Percentiles rank a stretch among this genome's conserved stretches.
phyloP scores from a whole-genome alignment of 129 eudicot genomes.

The Cynara cardunculus region DNA sequence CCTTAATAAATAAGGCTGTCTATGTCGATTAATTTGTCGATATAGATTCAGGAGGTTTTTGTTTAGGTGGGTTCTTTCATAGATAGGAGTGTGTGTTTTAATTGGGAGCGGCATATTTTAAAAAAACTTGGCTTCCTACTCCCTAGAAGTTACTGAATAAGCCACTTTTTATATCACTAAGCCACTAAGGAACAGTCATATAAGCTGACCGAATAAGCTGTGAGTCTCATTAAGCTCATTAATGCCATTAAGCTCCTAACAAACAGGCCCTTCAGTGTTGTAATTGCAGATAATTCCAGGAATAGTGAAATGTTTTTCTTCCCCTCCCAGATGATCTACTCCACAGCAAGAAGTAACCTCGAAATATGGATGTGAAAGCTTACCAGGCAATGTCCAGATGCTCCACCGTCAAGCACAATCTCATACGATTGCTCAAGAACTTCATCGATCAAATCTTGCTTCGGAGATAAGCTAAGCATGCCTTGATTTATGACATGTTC shows the following conservation, averaged over 20 bases:
- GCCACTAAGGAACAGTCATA: not conserved
- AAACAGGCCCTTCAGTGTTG: not conserved
- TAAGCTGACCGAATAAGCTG: not conserved
- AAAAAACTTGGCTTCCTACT: not conserved
- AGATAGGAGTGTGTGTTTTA: not conserved
- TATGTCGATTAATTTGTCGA: no score
- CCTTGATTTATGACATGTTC: conserved; percentile 64
- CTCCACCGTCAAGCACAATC: conserved; percentile 66
- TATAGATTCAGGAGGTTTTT: not conserved
- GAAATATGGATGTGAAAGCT: conserved; percentile 5
- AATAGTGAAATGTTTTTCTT: not conserved
- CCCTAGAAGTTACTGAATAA: not conserved
- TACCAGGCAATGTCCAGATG: conserved; percentile 74
- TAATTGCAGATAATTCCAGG: not conserved
- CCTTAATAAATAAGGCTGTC: no score
- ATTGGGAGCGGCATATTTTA: not conserved
- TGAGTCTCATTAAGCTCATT: not conserved
- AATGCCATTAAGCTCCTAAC: not conserved
- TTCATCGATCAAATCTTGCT: conserved; percentile 60
- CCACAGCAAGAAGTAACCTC: conserved; percentile 1
- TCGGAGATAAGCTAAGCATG: conserved; percentile 48
- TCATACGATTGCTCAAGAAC: conserved; percentile 74
- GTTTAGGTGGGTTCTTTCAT: not conserved
- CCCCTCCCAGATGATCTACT: not conserved
- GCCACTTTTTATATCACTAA: not conserved